Conservation (phyloP, 495 filamentous ascomycete genomes). For the Tuber magnatum region DNA sequence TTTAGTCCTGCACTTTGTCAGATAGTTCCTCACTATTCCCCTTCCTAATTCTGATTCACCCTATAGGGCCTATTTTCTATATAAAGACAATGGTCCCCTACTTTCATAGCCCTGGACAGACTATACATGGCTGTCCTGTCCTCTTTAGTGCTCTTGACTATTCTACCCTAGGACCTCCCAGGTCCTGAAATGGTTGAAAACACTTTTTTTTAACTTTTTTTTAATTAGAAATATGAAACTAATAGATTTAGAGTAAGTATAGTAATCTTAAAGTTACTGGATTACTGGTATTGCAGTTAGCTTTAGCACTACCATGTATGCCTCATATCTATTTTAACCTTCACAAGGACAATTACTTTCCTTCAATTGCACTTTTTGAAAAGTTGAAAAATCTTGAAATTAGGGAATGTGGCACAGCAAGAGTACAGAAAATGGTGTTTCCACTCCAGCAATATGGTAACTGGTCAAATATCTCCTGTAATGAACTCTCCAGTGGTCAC, state of each 20-base stretch:
- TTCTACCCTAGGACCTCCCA: too few species aligned
- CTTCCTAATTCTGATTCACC: too few species aligned
- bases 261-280: neutral
- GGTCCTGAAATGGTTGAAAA: too few species aligned
- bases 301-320: slow-evolving; percentile 5
- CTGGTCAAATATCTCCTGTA: slow-evolving; percentile 8
- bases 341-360: slow-evolving; percentile 17
- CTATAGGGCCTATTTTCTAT: too few species aligned
- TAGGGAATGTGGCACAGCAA: slow-evolving; percentile 8
- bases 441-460: neutral
- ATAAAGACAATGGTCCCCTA: too few species aligned
- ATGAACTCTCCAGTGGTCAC: slow-evolving; percentile 13
- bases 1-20: too few species aligned
- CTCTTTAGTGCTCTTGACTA: too few species aligned
- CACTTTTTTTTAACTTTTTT: too few species aligned
- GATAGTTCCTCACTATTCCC: too few species aligned
- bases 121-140: too few species aligned
- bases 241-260: neutral
- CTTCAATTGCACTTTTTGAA: slow-evolving; percentile 6
- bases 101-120: too few species aligned
- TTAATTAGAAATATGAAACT: neutral
- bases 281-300: slow-evolving; percentile 10
- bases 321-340: slow-evolving; percentile 1
- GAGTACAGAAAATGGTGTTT: neutral
- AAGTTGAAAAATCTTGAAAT: neutral